phyloP scores from a whole-genome alignment of 2,329 filamentous ascomycete species.

The Colletotrichum lindemuthianum region DNA sequence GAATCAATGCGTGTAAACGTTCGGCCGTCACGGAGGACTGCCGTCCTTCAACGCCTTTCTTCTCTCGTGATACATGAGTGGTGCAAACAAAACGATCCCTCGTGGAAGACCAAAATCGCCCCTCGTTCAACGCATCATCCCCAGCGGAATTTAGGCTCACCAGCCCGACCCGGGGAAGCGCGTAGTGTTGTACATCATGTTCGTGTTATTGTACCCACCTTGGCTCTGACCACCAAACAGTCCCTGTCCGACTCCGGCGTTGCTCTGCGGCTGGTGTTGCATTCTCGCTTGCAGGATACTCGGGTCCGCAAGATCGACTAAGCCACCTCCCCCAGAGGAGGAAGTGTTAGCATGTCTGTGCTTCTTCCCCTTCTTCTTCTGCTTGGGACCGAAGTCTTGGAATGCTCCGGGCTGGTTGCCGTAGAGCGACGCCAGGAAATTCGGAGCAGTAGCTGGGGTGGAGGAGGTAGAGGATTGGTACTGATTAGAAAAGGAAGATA shows the following conservation, averaged over 20 bases:
- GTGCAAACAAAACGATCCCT: slow-evolving; percentile 26
- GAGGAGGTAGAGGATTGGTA: slow-evolving; percentile 84
- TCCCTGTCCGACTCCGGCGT: slow-evolving; percentile 86
- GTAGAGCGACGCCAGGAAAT: slow-evolving; percentile 92
- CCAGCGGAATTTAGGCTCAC: slow-evolving; percentile 14
- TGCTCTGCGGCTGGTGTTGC: slow-evolving; percentile 86
- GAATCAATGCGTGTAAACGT: slow-evolving; percentile 42
- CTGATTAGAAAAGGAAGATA: slow-evolving; percentile 91
- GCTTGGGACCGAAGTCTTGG: slow-evolving; percentile 93
- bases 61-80: slow-evolving; percentile 37
- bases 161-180: slow-evolving; percentile 39
- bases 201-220: slow-evolving; percentile 89
- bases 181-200: slow-evolving; percentile 79
- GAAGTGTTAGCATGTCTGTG: slow-evolving; percentile 99
- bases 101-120: slow-evolving; percentile 29
- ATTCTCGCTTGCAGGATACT: slow-evolving; percentile 98
- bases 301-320: slow-evolving; percentile 99
- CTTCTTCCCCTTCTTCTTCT: slow-evolving; percentile 99
- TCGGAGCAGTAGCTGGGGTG: slow-evolving; percentile 87
- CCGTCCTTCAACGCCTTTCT: slow-evolving; percentile 28
- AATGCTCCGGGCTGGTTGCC: slow-evolving; percentile 85
- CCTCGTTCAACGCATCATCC: slow-evolving; percentile 24
- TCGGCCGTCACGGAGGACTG: slow-evolving; percentile 21
- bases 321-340: slow-evolving; percentile 98
- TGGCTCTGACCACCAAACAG: slow-evolving; percentile 88